Evolutionary conservation across 352 stramenopile species (phyloP).

Genomic region (Phytophthora agathidicida): DNA sequence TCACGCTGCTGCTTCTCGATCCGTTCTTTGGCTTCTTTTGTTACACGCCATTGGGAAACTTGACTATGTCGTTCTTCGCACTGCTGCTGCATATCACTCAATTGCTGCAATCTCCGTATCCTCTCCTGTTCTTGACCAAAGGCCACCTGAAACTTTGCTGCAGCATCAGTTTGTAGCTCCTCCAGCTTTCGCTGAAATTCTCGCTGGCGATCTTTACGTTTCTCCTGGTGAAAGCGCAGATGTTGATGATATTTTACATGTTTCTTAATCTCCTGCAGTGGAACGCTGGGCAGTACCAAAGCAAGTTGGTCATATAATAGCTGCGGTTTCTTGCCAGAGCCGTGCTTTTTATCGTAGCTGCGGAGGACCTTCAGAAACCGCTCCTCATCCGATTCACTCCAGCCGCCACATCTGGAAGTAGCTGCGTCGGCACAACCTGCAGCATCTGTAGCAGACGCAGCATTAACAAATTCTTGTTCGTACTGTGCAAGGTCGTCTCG

Average conservation of each 20-base stretch:
- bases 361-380: constrained; percentile 64
- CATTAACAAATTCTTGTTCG: constrained; percentile 43
- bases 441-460: constrained; percentile 39
- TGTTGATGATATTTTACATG: constrained; percentile 73
- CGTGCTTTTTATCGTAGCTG: constrained; percentile 45
- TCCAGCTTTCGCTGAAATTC: constrained; percentile 50
- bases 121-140: constrained; percentile 36
- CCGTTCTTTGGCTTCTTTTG: constrained; percentile 61
- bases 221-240: constrained; percentile 58
- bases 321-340: constrained; percentile 45
- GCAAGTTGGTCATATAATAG: constrained; percentile 67
- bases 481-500: constrained; percentile 39
- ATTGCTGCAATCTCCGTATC: constrained; percentile 34
- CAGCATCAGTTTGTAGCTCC: constrained; percentile 32
- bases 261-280: constrained; percentile 43
- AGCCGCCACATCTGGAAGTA: constrained; percentile 47
- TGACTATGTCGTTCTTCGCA: constrained; percentile 46
- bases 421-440: constrained; percentile 43
- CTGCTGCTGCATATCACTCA: constrained; percentile 45
- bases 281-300: constrained; percentile 47
- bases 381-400: constrained; percentile 56
- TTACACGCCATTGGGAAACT: constrained; percentile 55
- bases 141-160: constrained; percentile 34
- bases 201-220: constrained; percentile 50
- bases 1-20: constrained; percentile 64